Base-by-base conservation (phyloP, 2,329 filamentous ascomycete genomes). In the Nemania sp. region DNA sequence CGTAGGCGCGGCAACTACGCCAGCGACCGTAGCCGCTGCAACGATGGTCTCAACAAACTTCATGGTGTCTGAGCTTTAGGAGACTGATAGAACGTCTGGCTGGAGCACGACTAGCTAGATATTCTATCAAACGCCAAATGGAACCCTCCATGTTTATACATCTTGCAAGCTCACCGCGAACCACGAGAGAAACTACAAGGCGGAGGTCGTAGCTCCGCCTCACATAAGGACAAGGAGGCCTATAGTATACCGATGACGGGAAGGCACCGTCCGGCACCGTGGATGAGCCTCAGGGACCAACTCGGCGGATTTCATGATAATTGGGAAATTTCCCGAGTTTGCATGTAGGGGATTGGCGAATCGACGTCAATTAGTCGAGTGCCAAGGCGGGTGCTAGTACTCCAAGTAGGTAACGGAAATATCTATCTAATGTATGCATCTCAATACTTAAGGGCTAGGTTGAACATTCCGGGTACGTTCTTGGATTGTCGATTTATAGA, bases 41-140 rank as follows among this genome's bases (percentile, higher is more conserved):
- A 78, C 57, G 45, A 81, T 66, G 5, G 79, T 57, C 51, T 77
- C 74, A 54, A 75, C 32, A 69, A 81, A 74, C 69, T 74, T 79
- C 80, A 81, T 81, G 57, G 54, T 75, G 59, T 41, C 62, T 58
- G 18, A 67, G 41, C 10, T 29, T 38, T 45, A 27, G 38, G 26
- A 47, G 13, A 38, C 18, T 51, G 27, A 29, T n/a, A 32, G 8
- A 1, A 35, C 29, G 11, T n/a, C 54, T 20, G 11, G 20, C n/a
- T 27, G 43, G 41, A 4, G 18, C 38, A 29, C 8, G 18, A 47
- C 22, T 47, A 41, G 13, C 35, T 58, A 63, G 53, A 11, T 18
- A 43, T 26, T 41, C 24, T 54, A 15, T 53, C 52, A 15, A 29
- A 41, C 22, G 11, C 47, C 38, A 27, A n/a, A 49, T 11, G 61